A percentile compares a stretch with the other conserved stretches of the same genome.
Conservation (phyloP, 805 yeast species). For the Wickerhamomyces silvicola region DNA sequence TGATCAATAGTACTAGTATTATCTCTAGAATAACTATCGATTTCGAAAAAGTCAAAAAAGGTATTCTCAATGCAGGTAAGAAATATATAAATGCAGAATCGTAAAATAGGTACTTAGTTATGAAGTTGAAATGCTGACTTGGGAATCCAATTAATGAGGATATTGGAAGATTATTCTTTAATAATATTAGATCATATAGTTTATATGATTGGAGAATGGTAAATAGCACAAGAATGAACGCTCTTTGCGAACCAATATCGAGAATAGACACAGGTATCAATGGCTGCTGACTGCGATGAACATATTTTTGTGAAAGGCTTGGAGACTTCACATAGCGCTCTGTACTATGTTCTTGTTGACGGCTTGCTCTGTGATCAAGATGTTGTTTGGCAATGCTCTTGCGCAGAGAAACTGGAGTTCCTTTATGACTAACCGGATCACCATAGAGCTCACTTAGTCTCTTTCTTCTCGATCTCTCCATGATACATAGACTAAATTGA, state of each 20-base stretch:
- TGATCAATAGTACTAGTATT: constrained; percentile 36
- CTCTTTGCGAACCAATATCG: constrained; percentile 73
- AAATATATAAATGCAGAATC: constrained; percentile 68
- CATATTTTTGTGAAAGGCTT: constrained; percentile 1
- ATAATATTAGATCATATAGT: constrained; percentile 57
- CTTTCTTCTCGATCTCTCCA: constrained; percentile 26
- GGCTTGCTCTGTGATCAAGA: constrained; percentile 4
- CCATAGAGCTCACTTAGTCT: constrained; percentile 23
- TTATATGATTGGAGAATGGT: constrained; percentile 82
- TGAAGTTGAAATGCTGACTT: constrained; percentile 48
- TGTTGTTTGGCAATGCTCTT: constrained; percentile 13
- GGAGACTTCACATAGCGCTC: constrained; percentile 1
- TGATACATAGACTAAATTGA: constrained; percentile 1
- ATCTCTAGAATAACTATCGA: constrained; percentile 46
- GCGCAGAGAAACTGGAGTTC: constrained; percentile 12
- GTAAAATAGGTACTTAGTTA: constrained; percentile 62
- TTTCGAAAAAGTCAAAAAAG: constrained; percentile 63
- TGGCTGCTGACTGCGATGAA: constrained; percentile 17
- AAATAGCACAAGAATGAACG: constrained; percentile 59
- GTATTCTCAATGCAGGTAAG: constrained; percentile 72
- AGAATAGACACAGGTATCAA: constrained; percentile 60
- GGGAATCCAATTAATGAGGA: constrained; percentile 30
- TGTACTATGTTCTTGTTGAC: constrained; percentile 1
- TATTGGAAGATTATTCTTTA: constrained; percentile 39
- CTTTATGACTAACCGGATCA: constrained; percentile 10